phyloP scores from a whole-genome alignment of 345 rosid species.

The Citrus medica region DNA sequence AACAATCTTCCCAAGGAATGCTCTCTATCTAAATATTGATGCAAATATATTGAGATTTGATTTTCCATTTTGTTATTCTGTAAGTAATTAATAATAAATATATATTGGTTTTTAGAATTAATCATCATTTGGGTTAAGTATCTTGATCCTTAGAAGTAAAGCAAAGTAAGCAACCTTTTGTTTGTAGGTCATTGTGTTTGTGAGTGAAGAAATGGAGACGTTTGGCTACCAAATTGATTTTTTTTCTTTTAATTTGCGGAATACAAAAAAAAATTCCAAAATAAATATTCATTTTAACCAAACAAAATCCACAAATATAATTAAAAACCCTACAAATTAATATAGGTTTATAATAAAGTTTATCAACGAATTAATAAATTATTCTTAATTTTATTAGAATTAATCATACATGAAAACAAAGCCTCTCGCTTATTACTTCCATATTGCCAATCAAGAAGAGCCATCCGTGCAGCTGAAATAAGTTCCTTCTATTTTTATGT shows the following conservation, averaged over 20 bases:
- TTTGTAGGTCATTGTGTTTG: background rate
- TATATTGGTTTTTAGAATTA: background rate
- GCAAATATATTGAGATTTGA: background rate
- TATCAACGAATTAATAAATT: background rate
- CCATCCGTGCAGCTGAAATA: no score
- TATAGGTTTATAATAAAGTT: background rate
- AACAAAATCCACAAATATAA: background rate
- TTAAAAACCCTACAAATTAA: background rate
- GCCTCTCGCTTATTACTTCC: background rate
- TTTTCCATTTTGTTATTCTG: background rate
- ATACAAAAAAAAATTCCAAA: background rate
- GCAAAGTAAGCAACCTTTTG: background rate
- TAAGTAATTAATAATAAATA: background rate
- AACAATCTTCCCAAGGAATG: slow-evolving; percentile 70
- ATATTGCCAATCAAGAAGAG: background rate
- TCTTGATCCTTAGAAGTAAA: slow-evolving; percentile 7
- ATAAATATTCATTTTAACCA: no score
- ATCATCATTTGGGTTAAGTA: background rate
- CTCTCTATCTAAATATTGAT: slow-evolving; percentile 57
- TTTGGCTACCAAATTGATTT: background rate
- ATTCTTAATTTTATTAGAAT: background rate
- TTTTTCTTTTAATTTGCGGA: background rate
- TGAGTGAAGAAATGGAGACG: no score
- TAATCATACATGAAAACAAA: background rate
- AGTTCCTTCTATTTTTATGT: no score